Conservation (phyloP, 2,329 filamentous ascomycete genomes). For the Apiospora aurea region DNA sequence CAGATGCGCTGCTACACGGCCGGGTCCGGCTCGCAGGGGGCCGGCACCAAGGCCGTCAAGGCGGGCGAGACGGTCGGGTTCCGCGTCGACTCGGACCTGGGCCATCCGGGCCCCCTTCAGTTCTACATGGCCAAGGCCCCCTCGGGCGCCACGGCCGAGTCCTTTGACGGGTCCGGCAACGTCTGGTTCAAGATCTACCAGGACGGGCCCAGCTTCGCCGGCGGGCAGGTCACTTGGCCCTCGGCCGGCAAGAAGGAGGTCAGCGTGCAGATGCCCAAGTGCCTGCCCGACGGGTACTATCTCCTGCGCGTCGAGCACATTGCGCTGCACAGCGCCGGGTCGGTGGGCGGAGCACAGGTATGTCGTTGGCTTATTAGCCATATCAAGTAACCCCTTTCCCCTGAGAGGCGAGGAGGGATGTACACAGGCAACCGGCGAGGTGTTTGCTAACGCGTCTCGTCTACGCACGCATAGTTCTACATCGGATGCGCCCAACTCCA, state of each 20-base stretch:
- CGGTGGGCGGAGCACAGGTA: conserved; percentile 50
- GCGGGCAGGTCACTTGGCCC: conserved; percentile 47
- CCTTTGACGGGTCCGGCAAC: conserved; percentile 46
- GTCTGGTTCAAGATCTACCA: conserved; percentile 55
- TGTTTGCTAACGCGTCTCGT: not conserved
- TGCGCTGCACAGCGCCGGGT: conserved; percentile 51
- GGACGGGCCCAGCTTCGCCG: conserved; percentile 48
- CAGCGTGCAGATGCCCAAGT: conserved; percentile 50
- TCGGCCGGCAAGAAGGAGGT: conserved; percentile 47
- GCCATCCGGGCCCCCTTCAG: conserved; percentile 9
- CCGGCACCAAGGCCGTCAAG: conserved; percentile 29
- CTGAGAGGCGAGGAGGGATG: not conserved
- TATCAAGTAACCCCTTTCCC: no score
- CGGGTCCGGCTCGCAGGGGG: conserved; percentile 34
- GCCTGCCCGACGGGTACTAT: conserved; percentile 55
- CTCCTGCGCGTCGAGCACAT: conserved; percentile 58
- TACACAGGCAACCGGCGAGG: not conserved
- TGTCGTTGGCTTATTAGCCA: not conserved
- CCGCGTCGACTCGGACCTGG: conserved; percentile 5
- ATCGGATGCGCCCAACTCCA: conserved; percentile 43
- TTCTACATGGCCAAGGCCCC: conserved; percentile 29
- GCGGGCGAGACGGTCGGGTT: conserved; percentile 8
- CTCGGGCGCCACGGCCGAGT: conserved; percentile 42
- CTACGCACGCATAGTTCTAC: not conserved
- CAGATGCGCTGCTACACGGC: not conserved